Base-by-base conservation (phyloP, 2,329 filamentous ascomycete species). In the Epicoccum nigrum region DNA sequence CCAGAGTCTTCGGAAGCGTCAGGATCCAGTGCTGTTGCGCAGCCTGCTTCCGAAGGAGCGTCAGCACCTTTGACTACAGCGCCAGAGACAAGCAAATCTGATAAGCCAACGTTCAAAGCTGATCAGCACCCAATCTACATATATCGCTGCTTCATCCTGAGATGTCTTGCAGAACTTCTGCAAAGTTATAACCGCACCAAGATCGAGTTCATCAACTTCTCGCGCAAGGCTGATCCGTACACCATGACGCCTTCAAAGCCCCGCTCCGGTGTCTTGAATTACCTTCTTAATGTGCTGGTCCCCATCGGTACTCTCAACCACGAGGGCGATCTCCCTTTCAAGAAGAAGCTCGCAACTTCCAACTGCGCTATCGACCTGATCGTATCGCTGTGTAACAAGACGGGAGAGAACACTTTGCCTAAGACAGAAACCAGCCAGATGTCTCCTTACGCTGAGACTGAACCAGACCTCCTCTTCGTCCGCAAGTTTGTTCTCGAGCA, bases 201-300 rank as follows among this genome's bases (percentile, higher is more conserved):
- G 80, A 85, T 99, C 34, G 95, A 99, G 70, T 97, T 99, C 70
- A 97, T 99, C 78, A 97, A 97, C 73, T 99, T 97, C 77, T 97
- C 95, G 60, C 87, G 93, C 54, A 96, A 92, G 68, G 88, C 90
- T 6, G 90, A 93, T 38, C 83, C 91, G 35, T 87, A 90, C 62
- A 87, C 87, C 9, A 86, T 86, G 45, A 97, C 94, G 1, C 94
- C 94, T 4, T 92, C 95, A 13, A 97, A 97, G 74, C 94, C 94
- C 48, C 86, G 94, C 32, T 92, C 93, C 9, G 92, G 89, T 56
- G 88, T 97, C 34, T 79, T 99, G 56, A 97, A 97, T 72, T 99
- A 99, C 67, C 81, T 99, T 28, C 84, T 99, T 40, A 92, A 89
- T 62, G 88, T 88, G 53, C 79, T 99, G 15, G 81, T 88, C 32